Percentiles rank a stretch among this genome's conserved stretches.
Conservation (phyloP, 345 rosid species). For the Eucalyptus decipiens region DNA sequence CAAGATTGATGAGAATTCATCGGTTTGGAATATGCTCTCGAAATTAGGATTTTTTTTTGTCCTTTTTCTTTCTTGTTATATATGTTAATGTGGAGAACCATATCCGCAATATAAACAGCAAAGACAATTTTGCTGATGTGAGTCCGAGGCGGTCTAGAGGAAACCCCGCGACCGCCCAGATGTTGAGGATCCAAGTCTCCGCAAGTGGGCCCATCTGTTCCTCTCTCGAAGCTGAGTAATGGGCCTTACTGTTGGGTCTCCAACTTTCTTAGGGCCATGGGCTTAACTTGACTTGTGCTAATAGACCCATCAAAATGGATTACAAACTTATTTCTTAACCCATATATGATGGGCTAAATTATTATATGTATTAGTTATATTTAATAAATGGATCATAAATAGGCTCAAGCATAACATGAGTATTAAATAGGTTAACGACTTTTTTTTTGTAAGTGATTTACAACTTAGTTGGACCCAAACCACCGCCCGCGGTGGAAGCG, state of each 20-base stretch:
- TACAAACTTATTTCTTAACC: background rate
- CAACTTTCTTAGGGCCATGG: background rate
- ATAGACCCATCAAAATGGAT: background rate
- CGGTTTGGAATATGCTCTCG: background rate
- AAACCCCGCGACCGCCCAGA: background rate
- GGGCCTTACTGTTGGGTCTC: background rate
- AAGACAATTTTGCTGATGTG: background rate
- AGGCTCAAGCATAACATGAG: no score
- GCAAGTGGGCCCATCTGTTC: background rate
- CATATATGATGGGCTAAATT: no score
- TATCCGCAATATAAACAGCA: background rate
- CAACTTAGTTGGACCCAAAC: no score
- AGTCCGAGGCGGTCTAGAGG: background rate
- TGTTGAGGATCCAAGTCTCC: background rate
- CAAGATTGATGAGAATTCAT: background rate
- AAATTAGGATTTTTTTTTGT: background rate
- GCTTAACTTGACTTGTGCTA: background rate
- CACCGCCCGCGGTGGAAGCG: no score
- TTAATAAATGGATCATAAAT: no score
- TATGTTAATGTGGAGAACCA: background rate
- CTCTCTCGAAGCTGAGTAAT: background rate
- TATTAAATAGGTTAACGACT: no score
- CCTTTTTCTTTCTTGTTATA: background rate
- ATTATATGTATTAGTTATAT: no score
- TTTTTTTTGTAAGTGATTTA: no score